Evolutionary conservation across 768 basidiomycete genomes (phyloP).

Genomic region (Suillus bovinus): DNA sequence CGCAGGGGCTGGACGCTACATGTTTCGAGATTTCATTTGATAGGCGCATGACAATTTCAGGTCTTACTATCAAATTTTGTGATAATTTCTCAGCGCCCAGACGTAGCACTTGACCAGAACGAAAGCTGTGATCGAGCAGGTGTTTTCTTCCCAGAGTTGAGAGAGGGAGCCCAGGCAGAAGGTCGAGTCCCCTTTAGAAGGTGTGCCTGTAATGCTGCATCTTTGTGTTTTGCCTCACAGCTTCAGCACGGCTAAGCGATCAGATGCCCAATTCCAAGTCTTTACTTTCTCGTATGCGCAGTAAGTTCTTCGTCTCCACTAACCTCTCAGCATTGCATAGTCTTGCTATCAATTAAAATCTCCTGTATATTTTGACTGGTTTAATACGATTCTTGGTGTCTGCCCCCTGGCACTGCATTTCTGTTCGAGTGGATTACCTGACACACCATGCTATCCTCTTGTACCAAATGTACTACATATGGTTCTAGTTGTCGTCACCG

Average conservation of each 20-base stretch:
- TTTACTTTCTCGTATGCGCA: too few relatives aligned
- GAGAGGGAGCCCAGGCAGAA: too few relatives aligned
- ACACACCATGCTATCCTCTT: background rate
- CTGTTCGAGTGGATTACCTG: background rate
- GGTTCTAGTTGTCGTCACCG: background rate
- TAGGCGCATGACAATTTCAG: background rate
- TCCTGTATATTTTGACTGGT: background rate
- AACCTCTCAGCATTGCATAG: background rate
- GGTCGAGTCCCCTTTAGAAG: too few relatives aligned
- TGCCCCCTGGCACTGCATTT: background rate
- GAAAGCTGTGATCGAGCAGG: background rate
- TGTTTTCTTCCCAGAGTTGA: background rate
- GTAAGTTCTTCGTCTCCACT: background rate
- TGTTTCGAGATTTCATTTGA: background rate
- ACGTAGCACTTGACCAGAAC: background rate
- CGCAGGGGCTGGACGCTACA: background rate
- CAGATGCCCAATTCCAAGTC: too few relatives aligned
- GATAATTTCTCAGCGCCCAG: background rate
- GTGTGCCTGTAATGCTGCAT: too few relatives aligned
- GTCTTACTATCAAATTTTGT: background rate
- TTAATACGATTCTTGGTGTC: background rate
- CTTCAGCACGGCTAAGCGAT: background rate
- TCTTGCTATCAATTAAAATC: background rate
- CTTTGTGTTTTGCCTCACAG: background rate
- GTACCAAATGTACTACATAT: background rate